A percentile compares a stretch with the other conserved stretches of the same genome.
These are phyloP conservation scores for Backusella mclennaniae DNA, from an alignment of 192 early-diverging fungal genomes.

Conservation along the genomic window DNA sequence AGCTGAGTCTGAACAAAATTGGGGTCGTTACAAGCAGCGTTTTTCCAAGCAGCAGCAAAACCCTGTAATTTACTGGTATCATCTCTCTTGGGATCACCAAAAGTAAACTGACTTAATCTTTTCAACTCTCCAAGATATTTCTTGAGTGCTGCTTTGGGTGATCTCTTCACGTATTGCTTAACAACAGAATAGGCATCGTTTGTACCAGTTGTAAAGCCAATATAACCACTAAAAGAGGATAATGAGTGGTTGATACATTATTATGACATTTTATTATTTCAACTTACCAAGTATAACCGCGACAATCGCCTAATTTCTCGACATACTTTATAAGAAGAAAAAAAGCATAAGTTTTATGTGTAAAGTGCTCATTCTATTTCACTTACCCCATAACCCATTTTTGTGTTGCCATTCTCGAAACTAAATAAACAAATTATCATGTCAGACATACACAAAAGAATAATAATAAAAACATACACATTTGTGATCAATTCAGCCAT, in stretches of 20 bases:
- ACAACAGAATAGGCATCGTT: constrained; percentile 38
- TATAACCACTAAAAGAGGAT: constrained; percentile 22
- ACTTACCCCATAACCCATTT: constrained; percentile 36
- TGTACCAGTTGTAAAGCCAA: constrained; percentile 39
- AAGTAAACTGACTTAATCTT: constrained; percentile 14
- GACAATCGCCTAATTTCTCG: constrained; percentile 32
- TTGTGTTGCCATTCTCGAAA: constrained; percentile 40
- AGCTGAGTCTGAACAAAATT: constrained; percentile 33
- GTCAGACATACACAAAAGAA: background rate
- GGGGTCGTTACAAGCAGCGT: constrained; percentile 27
- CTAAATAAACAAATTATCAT: constrained; percentile 7
- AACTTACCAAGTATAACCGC: constrained; percentile 34
- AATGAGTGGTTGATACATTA: background rate
- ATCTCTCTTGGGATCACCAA: constrained; percentile 22
- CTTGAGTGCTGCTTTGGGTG: constrained; percentile 11
- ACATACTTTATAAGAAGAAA: constrained; percentile 20
- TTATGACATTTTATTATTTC: background rate
- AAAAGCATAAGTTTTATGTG: background rate
- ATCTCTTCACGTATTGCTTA: constrained; percentile 19
- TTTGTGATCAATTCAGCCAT: constrained; percentile 41
- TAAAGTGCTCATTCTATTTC: no score
- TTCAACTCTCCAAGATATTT: constrained; percentile 23
- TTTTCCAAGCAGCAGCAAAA: constrained; percentile 21
- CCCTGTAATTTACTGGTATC: constrained; percentile 10
- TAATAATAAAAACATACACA: constrained; percentile 21